These are phyloP conservation scores for Colletotrichum sojae DNA, from an alignment of 2,329 filamentous ascomycete genomes.

Conservation along the genomic window DNA sequence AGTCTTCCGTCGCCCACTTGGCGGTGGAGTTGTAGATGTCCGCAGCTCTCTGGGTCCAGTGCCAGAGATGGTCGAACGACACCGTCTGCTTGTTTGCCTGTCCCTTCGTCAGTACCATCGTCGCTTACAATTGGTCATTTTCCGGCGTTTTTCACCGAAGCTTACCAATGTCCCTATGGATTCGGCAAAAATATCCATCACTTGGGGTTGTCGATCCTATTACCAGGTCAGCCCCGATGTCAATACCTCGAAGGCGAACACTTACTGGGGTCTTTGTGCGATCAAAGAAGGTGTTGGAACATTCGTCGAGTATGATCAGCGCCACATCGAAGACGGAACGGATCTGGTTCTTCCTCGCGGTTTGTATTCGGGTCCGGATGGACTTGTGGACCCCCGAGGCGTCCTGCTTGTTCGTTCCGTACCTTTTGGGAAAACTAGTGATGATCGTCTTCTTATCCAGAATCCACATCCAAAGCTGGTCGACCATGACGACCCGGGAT, in stretches of 20 bases:
- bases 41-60: conserved; percentile 37
- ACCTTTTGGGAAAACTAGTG: conserved; percentile 59
- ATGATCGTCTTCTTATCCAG: conserved; percentile 54
- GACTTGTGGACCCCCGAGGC: conserved; percentile 57
- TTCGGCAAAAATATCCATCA: conserved; percentile 58
- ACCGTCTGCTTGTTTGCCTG: conserved; percentile 56
- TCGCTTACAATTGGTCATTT: no score
- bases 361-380: conserved; percentile 51
- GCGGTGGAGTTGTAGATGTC: conserved; percentile 42
- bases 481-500: conserved; percentile 56
- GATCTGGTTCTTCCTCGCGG: conserved; percentile 46
- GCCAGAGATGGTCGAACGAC: conserved; percentile 55
- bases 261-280: conserved; percentile 46
- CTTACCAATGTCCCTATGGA: conserved; percentile 59
- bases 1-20: conserved; percentile 40
- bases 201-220: conserved; percentile 51
- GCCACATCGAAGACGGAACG: conserved; percentile 58
- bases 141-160: background rate
- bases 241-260: background rate
- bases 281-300: conserved; percentile 58
- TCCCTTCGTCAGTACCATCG: background rate
- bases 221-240: no score
- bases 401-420: conserved; percentile 57
- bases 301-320: conserved; percentile 58
- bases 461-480: conserved; percentile 61